Base-by-base conservation (phyloP, 768 basidiomycete genomes). In the Mycena maculata region DNA sequence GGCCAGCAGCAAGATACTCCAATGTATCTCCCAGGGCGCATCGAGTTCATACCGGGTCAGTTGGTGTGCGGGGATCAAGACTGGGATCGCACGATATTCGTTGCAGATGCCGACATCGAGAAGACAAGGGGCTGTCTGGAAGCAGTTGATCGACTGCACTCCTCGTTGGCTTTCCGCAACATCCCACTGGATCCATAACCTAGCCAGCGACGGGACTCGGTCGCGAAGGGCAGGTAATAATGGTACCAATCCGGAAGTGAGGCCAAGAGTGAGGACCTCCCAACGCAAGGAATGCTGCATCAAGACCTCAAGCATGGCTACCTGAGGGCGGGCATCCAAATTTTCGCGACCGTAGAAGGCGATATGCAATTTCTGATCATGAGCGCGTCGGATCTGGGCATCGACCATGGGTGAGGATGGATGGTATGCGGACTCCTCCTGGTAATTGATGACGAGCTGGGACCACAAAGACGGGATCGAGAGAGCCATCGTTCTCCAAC, bases 31-130 rank as follows among this genome's bases (percentile, higher is more conserved):
- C 48, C 55, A 65, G 4, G 63, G n/a, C 16, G 16, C 55, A 10
- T 57, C 39, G 18, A 52, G 25, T 12, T 41, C 25, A 33, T 65
- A 58, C 6, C 55, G 47, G 28, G 55, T 65, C 22, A 65, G 56
- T 25, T 50, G 63, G 10, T 52, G 55, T 1, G n/a, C 23, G 22
- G 63, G 63, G 16, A 57, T 23, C 3, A 31, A n/a, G 9, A 44
- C 33, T 3, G 38, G 39, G 3, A 52, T 3, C 10, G 18, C 22
- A 4, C 28, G 25, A 44, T 20, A 25, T 30, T 50, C 27, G 42
- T 22, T 45, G 42, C 10, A 18, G 22, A 39, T 16, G 2, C 42
- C 23, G 6, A 28, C 12, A 22, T 65, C 63, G 28, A 57, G 36
- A 2, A 65, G 30, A 15, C 39, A 50, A 13, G 47, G 30, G 12